These are phyloP conservation scores for Castanopsis chinensis DNA, from an alignment of 306 rosid genomes.

Conservation along the genomic window DNA sequence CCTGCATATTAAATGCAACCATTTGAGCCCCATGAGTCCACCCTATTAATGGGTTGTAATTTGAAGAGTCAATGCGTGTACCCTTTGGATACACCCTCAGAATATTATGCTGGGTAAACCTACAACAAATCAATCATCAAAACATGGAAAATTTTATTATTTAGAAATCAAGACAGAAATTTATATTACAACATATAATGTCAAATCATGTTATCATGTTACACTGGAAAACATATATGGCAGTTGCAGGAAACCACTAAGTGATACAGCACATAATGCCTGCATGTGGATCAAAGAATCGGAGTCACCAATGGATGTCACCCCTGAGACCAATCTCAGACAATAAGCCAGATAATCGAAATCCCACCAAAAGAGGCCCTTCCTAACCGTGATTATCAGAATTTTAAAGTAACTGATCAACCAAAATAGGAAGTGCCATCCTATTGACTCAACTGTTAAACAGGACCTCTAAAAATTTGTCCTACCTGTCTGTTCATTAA, in stretches of 20 bases:
- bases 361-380: neutral
- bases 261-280: conserved; percentile 1
- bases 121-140: conserved; percentile 29
- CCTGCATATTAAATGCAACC: conserved; percentile 99
- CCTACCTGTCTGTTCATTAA: neutral
- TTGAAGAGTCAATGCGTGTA: conserved; percentile 88
- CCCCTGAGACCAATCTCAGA: neutral
- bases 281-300: neutral
- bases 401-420: neutral
- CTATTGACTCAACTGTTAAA: neutral
- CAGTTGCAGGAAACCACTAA: neutral
- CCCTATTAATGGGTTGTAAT: conserved; percentile 92
- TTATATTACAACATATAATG: neutral
- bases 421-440: neutral
- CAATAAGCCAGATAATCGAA: neutral
- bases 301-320: conserved; percentile 12
- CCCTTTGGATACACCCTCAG: conserved; percentile 97
- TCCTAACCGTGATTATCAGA: neutral
- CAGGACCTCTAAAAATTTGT: neutral
- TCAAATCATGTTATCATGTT: conserved; percentile 9
- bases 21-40: conserved; percentile 99
- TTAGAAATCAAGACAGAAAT: neutral
- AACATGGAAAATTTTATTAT: neutral
- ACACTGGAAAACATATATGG: neutral
- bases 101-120: conserved; percentile 93